Evolutionary conservation across 768 basidiomycete species (phyloP), one percentile per base, ranked within the genome.

Genomic region (Tulasnella sp.): DNA sequence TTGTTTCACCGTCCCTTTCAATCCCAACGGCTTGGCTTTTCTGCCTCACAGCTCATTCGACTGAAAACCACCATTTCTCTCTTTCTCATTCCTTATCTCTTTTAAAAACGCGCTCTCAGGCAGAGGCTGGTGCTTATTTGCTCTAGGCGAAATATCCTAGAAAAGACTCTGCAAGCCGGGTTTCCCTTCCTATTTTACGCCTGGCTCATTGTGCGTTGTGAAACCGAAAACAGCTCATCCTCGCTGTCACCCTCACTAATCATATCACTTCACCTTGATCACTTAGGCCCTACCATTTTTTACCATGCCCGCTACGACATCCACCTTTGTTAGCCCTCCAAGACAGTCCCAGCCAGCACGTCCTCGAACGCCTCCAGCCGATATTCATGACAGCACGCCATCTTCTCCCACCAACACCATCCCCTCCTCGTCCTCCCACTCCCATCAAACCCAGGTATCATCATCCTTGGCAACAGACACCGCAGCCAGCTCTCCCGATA

Each of bases 401-500:
- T 54, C 73, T n/a, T 74, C 73, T 37, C 54, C 73, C 34, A 37
- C 73, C 49, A 37, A 74, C 73, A 74, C 73, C 40, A 42, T 45
- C 52, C 54, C 45, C 12, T 74, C 73, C 14, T 42, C 71, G 9
- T 72, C 71, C 39, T 49, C 73, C 1, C 68, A 70, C 36, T 64
- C 58, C 58, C 58, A 64, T n/a, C 58, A 64, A 64, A 64, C 58
- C 12, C 73, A 74, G 19, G 42, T 25, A 17, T 74, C 73, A 64
- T 64, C 58, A 12, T 74, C 73, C 15, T 37, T 74, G 45, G 58
- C 58, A 31, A 58, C 49, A 8, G 73, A 74, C 9, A 72, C 71
- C 45, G 73, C 45, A 25, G 52, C 73, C 19, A 74, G 73, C 73
- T 74, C 73, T 19, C 73, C 73, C 29, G 73, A 74, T 31, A n/a